Evolutionary conservation across 140 eudicot species (phyloP), one percentile per base, ranked within the genome.

Genomic region (Erigeron philadelphicus): DNA sequence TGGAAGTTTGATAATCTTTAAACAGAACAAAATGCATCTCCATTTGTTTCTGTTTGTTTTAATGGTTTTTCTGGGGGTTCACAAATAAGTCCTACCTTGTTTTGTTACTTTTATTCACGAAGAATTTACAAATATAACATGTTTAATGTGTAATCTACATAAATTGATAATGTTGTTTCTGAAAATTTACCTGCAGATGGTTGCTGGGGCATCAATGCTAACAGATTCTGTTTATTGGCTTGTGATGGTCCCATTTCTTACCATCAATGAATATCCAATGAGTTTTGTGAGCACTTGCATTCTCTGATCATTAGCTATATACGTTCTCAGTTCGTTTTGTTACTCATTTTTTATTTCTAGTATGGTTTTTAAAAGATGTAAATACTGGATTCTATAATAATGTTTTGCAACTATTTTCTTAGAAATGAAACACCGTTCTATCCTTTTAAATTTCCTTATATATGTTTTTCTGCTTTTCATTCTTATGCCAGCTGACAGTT

Each of bases 181-280:
- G 56, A 61, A 46, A 48, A 5, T 46, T 21, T 68, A 61, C 46
- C 49, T 73, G 77, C 94, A 93, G 98, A 84, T 88, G 80, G 76
- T 81, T 53, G 96, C 96, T 69, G 96, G 98, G 66, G 95, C 98
- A 50, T 87, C 83, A 21, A 78, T 90, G 85, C 87, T 92, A 67
- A 92, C 98, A 11, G 96, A 88, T 82, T 57, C 57, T 78, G 87
- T 92, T 68, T 92, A 89, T 79, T 92, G 98, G 98, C 54, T 68
- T 57, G 80, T 92, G 56, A 88, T 88, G 8, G 83, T 86, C 78
- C 98, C 98, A 61, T 92, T 88, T 63, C 84, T 92, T 65, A 72
- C 83, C 71, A 75, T 82, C 73, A 81, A 58, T 71, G 82, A 81
- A 35, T 86, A 82, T 69, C 87, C 88, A 60, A 65, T 86, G 83